Conservation (phyloP, 176 grass and related monocot species). For the Coix lacrymajobi region DNA sequence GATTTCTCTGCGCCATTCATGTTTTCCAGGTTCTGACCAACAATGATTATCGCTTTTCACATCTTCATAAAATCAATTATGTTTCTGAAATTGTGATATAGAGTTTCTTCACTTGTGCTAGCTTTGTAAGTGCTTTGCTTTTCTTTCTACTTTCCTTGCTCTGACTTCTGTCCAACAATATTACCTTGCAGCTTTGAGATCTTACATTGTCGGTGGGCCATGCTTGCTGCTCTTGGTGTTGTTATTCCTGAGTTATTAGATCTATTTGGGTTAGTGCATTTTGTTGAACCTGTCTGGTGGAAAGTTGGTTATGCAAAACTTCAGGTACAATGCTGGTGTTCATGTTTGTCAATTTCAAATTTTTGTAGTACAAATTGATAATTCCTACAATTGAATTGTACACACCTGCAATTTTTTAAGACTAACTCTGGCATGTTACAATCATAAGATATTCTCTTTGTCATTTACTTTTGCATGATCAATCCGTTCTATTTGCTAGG, state of each 20-base stretch:
- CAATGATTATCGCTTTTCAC: background rate
- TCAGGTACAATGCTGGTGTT: conserved; percentile 40
- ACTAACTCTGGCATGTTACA: background rate
- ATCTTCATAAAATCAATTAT: background rate
- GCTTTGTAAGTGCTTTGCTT: background rate
- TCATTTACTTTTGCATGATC: background rate
- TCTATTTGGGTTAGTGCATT: conserved; percentile 71
- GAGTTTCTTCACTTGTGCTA: background rate
- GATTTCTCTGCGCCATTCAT: background rate
- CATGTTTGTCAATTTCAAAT: background rate
- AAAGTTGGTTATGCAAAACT: conserved; percentile 98
- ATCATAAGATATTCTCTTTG: background rate
- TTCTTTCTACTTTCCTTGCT: background rate
- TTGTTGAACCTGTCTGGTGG: conserved; percentile 92
- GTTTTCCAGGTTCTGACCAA: conserved; percentile 2
- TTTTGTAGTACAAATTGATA: background rate
- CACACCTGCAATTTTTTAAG: background rate
- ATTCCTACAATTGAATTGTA: background rate
- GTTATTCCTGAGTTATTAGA: conserved; percentile 84
- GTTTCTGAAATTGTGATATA: background rate
- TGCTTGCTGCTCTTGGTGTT: conserved; percentile 84
- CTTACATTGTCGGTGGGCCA: conserved; percentile 91
- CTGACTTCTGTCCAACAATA: background rate
- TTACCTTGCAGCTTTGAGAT: conserved; percentile 77
- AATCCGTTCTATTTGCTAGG: background rate